Conservation (phyloP, 2,329 filamentous ascomycete species). For the Dactylella cylindrospora region DNA sequence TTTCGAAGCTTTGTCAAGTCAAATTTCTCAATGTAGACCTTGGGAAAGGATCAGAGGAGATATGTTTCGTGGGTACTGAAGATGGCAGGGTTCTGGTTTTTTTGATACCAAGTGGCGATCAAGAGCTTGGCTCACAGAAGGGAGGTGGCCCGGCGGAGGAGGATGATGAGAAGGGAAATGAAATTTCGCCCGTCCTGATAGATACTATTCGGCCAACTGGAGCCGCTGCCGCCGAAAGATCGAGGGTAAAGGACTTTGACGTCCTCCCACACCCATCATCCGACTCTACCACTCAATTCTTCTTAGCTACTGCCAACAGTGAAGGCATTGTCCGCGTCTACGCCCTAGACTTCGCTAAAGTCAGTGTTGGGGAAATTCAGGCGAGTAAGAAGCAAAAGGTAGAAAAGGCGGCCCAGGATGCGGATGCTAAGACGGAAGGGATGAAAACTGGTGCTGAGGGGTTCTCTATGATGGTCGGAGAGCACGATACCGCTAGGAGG, state of each 20-base stretch:
- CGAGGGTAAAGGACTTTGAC: conserved; percentile 86
- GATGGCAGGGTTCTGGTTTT: conserved; percentile 83
- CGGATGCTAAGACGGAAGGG: conserved; percentile 48
- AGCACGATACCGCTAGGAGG: conserved; percentile 24
- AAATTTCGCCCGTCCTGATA: conserved; percentile 65
- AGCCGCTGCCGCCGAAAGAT: conserved; percentile 64
- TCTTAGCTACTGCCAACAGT: conserved; percentile 75
- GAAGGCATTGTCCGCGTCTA: conserved; percentile 83
- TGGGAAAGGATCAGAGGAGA: conserved; percentile 52
- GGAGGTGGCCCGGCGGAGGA: conserved; percentile 49
- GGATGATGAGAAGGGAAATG: conserved; percentile 57
- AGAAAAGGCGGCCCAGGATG: conserved; percentile 49
- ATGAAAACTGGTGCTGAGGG: conserved; percentile 1
- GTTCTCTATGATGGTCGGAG: conserved; percentile 27
- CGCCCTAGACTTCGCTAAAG: conserved; percentile 56
- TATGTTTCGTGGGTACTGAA: conserved; percentile 81
- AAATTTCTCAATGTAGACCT: conserved; percentile 62
- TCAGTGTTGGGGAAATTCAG: conserved; percentile 48
- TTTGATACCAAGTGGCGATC: background rate
- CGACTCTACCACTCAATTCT: conserved; percentile 55
- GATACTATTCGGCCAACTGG: conserved; percentile 67
- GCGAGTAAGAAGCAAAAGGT: conserved; percentile 52
- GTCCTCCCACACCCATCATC: conserved; percentile 55
- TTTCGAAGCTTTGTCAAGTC: conserved; percentile 81
- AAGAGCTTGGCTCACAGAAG: conserved; percentile 50